phyloP scores from a whole-genome alignment of 129 eudicot species.

The Flaveria ramosissima region DNA sequence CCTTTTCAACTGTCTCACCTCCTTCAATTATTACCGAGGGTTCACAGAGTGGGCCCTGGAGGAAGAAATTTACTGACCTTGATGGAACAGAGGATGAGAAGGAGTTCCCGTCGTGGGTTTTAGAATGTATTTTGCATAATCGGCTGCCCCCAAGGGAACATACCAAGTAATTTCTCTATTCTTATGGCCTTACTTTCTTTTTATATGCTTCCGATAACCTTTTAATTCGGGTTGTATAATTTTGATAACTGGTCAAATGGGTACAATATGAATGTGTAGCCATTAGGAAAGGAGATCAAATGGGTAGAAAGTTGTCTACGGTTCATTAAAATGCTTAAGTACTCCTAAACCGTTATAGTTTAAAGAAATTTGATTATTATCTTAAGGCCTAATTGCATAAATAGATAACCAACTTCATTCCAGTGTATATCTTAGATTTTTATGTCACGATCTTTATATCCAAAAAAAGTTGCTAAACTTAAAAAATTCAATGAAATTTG shows the following conservation, averaged over 20 bases:
- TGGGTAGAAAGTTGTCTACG: not conserved
- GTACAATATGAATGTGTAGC: not conserved
- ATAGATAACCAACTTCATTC: not conserved
- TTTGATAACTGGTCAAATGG: not conserved
- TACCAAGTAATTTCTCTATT: slow-evolving; percentile 64
- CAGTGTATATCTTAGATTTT: not conserved
- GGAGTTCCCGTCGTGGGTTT: slow-evolving; percentile 88
- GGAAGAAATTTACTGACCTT: slow-evolving; percentile 73
- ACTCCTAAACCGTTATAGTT: not conserved
- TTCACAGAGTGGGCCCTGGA: slow-evolving; percentile 89
- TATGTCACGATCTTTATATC: slow-evolving; percentile 11
- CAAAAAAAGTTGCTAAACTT: not conserved
- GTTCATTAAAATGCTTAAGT: not conserved
- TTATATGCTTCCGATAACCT: not conserved
- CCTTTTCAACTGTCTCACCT: slow-evolving; percentile 62
- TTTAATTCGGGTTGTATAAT: not conserved
- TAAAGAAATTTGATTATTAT: not conserved
- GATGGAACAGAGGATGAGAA: slow-evolving; percentile 95
- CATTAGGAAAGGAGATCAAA: slow-evolving; percentile 3
- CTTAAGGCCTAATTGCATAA: not conserved
- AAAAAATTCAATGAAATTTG: not conserved
- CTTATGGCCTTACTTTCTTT: slow-evolving; percentile 2
- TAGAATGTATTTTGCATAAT: slow-evolving; percentile 80
- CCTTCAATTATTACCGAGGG: slow-evolving; percentile 95
- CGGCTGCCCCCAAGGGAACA: slow-evolving; percentile 92